Base-by-base conservation (phyloP, 2,329 filamentous ascomycete genomes). In the Ceratocystis huliohia region DNA sequence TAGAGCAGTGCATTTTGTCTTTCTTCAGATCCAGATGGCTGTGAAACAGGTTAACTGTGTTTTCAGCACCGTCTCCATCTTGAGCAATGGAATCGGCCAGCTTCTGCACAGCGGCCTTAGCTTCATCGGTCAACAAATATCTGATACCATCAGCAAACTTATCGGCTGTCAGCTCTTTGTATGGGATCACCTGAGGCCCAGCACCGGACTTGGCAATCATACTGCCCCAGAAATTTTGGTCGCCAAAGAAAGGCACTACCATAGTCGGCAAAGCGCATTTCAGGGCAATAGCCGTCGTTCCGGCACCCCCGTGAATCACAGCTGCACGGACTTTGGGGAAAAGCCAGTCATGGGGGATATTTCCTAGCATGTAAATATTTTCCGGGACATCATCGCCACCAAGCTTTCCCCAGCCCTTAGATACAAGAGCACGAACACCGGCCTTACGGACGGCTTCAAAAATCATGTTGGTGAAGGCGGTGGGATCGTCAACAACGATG, bases 171-270 rank as follows among this genome's bases (percentile, higher is more conserved):
- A 91, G 74, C 8, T 80, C 75, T 74, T 89, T 89, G 75, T 89
- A 88, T 0, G 87, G 87, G 7, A 89, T 80, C 1, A 86, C 82
- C 53, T 81, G 76, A 0, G 87, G 85, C 0, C 88, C 88, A 0
- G 86, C 87, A 30, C 82, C 81, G 1, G 84, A 80, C 44, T 79
- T 82, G 3, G 79, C 80, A 0, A 91, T 80, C 83, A 88, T 88
- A 20, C 79, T 78, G 1, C 88, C 88, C 88, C 88, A 91, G 72
- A 91, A 91, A 62, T 86, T 82, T 73, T 91, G 88, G 72, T 91
- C 88, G 2, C 88, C 88, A 70, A 91, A 91, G 75, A 91, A 91
- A 0, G 88, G 88, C 1, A 91, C 85, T 30, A 91, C 82, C 82
- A 90, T 87, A 4, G 86, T 89, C 0, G 88, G 88, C 70, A 82